A percentile compares a stretch with the other conserved stretches of the same genome.
Evolutionary conservation across 306 rosid genomes (phyloP).

Genomic region (apple (Malus domestica)): DNA sequence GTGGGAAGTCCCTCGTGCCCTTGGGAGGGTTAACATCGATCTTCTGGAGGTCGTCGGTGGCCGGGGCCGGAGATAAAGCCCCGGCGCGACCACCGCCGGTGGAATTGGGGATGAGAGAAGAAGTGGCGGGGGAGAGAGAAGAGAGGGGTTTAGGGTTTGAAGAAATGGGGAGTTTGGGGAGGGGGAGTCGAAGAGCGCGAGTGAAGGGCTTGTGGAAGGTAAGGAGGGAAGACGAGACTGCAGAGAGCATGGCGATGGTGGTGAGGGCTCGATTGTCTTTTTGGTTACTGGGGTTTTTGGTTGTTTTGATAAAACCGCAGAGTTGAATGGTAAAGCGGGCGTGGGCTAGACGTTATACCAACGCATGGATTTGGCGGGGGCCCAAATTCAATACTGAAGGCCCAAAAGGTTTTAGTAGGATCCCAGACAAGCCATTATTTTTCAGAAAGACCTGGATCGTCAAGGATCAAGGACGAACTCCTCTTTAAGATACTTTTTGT

Average conservation of each 20-base stretch:
- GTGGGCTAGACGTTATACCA: background rate
- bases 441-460: no score
- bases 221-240: slow-evolving; percentile 26
- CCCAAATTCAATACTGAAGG: background rate
- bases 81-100: slow-evolving; percentile 28
- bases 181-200: slow-evolving; percentile 22
- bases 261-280: background rate
- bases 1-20: slow-evolving; percentile 88
- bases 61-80: slow-evolving; percentile 48
- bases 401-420: background rate
- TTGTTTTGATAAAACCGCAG: background rate
- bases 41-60: slow-evolving; percentile 41
- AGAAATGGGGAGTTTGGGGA: slow-evolving; percentile 9
- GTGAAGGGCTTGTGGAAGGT: slow-evolving; percentile 10
- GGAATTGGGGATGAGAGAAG: slow-evolving; percentile 28
- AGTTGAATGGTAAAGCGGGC: background rate
- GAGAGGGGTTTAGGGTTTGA: slow-evolving; percentile 21
- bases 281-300: background rate
- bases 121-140: slow-evolving; percentile 32
- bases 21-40: slow-evolving; percentile 89
- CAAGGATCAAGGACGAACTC: no score
- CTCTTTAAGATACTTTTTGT: no score
- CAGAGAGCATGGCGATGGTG: background rate
- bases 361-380: background rate
- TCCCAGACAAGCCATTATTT: no score